Evolutionary conservation across 768 basidiomycete species (phyloP).

Genomic region (Hygrophoropsis aurantiaca): DNA sequence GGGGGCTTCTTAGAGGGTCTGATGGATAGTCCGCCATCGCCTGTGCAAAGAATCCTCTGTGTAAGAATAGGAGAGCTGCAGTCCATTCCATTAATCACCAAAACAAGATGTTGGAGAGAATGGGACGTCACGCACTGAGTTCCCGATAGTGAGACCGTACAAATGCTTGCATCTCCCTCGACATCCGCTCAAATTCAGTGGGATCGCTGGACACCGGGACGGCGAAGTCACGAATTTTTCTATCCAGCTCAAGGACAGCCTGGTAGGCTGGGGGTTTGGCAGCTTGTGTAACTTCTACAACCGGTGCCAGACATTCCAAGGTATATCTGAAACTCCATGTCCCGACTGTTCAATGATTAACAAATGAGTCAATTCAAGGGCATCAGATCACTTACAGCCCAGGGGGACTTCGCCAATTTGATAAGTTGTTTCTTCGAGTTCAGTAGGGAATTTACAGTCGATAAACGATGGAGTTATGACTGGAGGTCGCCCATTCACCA

Average conservation of each 20-base stretch:
- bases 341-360: constrained; percentile 36
- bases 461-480: constrained; percentile 41
- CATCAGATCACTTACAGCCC: constrained; percentile 39
- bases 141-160: constrained; percentile 46
- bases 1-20: constrained; percentile 48
- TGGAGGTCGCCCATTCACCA: constrained; percentile 51
- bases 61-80: constrained; percentile 53
- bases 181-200: constrained; percentile 27
- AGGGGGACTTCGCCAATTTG: constrained; percentile 41
- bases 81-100: constrained; percentile 3
- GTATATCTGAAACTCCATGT: constrained; percentile 46
- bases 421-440: constrained; percentile 45
- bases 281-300: constrained; percentile 40
- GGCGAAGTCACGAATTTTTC: constrained; percentile 42
- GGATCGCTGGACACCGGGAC: constrained; percentile 21
- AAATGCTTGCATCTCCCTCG: constrained; percentile 41
- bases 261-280: constrained; percentile 47
- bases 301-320: constrained; percentile 41
- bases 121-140: constrained; percentile 31
- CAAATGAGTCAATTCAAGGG: not conserved
- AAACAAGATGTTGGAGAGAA: not conserved
- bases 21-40: constrained; percentile 48
- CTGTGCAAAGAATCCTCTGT: constrained; percentile 58
- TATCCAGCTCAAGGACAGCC: constrained; percentile 47
- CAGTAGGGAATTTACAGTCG: constrained; percentile 46